Percentiles rank a stretch among this genome's conserved stretches.
Evolutionary conservation across 78 protist genomes (phyloP).

Genomic region (Monocercomonoides exilis): DNA sequence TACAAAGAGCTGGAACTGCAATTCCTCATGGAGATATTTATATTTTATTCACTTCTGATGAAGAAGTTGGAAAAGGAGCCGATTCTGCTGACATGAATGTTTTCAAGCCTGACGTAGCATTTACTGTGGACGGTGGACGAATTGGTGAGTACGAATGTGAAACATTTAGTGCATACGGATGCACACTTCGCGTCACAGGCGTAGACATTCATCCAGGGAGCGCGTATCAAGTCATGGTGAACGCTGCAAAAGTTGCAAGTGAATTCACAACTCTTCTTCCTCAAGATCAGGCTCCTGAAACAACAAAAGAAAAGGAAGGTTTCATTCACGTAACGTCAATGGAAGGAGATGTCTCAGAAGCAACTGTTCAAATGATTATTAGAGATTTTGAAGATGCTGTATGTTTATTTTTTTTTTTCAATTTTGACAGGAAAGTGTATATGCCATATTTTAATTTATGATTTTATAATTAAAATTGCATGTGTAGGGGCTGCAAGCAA

Average conservation of each 20-base stretch:
- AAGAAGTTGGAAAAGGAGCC: constrained; percentile 35
- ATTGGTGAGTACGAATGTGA: constrained; percentile 27
- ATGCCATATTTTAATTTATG: too few species aligned
- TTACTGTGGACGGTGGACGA: constrained; percentile 31
- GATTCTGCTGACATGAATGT: background rate
- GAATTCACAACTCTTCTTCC: constrained; percentile 14
- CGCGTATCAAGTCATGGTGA: constrained; percentile 14
- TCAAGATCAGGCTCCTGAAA: constrained; percentile 14
- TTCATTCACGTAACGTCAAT: constrained; percentile 9
- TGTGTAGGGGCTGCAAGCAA: too few species aligned
- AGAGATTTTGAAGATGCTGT: constrained; percentile 14
- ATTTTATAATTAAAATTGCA: too few species aligned
- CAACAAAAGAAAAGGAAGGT: constrained; percentile 21
- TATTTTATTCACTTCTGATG: constrained; percentile 24
- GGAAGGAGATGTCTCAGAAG: background rate
- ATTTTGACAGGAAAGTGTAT: background rate
- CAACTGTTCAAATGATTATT: constrained; percentile 14
- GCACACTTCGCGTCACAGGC: background rate
- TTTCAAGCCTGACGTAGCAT: background rate
- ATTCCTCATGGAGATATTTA: background rate
- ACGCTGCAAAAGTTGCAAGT: constrained; percentile 3
- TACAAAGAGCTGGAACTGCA: background rate
- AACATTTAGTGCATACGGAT: constrained; percentile 27
- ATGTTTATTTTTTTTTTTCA: background rate
- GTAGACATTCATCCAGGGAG: constrained; percentile 29